A percentile compares a stretch with the other conserved stretches of the same genome.
These are phyloP conservation scores for Dendrobium huoshanense DNA, from an alignment of 106 monocot species.

Conservation along the genomic window DNA sequence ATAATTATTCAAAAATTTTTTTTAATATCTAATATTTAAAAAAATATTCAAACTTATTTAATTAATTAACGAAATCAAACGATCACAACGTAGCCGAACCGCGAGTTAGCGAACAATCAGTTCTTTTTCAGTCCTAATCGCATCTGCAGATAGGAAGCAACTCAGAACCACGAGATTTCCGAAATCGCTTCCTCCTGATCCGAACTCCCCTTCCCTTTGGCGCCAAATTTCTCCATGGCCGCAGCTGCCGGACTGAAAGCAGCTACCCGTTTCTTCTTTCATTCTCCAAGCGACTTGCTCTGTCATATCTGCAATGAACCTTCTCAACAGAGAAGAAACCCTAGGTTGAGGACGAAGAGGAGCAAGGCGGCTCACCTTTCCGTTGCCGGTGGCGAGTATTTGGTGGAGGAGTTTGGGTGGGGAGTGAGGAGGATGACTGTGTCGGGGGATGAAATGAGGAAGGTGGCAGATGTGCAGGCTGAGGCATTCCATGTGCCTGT, in stretches of 20 bases:
- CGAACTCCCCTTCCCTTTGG: too few species aligned
- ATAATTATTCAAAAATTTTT: too few species aligned
- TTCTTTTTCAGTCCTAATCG: too few species aligned
- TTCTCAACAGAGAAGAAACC: background rate
- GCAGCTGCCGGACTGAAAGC: background rate
- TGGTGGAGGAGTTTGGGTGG: conserved; percentile 69
- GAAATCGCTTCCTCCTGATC: too few species aligned
- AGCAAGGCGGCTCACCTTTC: background rate
- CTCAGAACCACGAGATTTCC: too few species aligned
- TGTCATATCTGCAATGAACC: background rate
- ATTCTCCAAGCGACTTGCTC: background rate
- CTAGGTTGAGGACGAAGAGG: background rate
- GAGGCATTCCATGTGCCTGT: conserved; percentile 85
- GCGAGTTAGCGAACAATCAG: too few species aligned
- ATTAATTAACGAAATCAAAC: too few species aligned
- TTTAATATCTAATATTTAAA: too few species aligned
- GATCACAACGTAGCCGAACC: too few species aligned
- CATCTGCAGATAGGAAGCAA: too few species aligned
- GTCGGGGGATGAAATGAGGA: conserved; percentile 69
- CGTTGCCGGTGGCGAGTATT: conserved; percentile 17
- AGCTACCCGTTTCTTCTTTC: too few species aligned
- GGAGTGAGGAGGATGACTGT: conserved; percentile 67
- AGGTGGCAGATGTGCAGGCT: conserved; percentile 74
- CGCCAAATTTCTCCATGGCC: conserved; percentile 3
- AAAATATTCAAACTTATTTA: too few species aligned